Evolutionary conservation across 1,284 basidiomycete species (phyloP).

Genomic region (Waitea zeae): DNA sequence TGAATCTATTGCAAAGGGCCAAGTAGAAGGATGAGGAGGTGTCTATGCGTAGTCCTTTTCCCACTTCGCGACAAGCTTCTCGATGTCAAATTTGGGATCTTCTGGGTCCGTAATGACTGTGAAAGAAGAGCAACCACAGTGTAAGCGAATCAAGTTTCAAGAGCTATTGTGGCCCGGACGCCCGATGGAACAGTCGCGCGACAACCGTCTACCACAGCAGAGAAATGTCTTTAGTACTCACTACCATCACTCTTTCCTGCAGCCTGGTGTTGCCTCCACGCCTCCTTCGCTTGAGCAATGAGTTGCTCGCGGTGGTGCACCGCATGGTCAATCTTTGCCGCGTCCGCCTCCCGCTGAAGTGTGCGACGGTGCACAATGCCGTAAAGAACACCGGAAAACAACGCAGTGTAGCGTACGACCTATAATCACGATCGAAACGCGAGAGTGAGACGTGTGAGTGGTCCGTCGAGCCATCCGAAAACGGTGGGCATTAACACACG

Average conservation of each 20-base stretch:
- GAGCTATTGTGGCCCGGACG: neutral
- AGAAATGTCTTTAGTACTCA: too few relatives aligned
- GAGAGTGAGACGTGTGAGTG: too few relatives aligned
- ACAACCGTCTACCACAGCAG: too few relatives aligned
- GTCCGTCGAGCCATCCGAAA: too few relatives aligned
- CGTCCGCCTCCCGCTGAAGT: conserved; percentile 71
- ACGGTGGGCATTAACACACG: too few relatives aligned
- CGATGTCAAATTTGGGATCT: conserved; percentile 91
- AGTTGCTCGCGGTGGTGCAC: conserved; percentile 60
- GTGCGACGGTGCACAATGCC: conserved; percentile 87
- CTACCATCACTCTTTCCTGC: conserved; percentile 30
- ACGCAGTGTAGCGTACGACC: conserved; percentile 93
- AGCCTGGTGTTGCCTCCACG: conserved; percentile 70
- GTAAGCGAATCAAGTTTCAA: neutral
- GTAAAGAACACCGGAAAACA: conserved; percentile 79
- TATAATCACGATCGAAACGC: too few relatives aligned
- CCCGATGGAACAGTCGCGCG: too few relatives aligned
- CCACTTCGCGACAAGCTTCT: conserved; percentile 73
- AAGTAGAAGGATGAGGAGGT: neutral
- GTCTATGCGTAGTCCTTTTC: conserved; percentile 38
- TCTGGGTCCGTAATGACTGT: conserved; percentile 87
- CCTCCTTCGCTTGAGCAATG: conserved; percentile 79
- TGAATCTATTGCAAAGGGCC: neutral
- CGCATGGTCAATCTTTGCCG: conserved; percentile 49
- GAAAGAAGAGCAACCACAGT: too few relatives aligned